Base-by-base conservation (phyloP, 2,329 filamentous ascomycete genomes). In the Fusarium verrucosum region DNA sequence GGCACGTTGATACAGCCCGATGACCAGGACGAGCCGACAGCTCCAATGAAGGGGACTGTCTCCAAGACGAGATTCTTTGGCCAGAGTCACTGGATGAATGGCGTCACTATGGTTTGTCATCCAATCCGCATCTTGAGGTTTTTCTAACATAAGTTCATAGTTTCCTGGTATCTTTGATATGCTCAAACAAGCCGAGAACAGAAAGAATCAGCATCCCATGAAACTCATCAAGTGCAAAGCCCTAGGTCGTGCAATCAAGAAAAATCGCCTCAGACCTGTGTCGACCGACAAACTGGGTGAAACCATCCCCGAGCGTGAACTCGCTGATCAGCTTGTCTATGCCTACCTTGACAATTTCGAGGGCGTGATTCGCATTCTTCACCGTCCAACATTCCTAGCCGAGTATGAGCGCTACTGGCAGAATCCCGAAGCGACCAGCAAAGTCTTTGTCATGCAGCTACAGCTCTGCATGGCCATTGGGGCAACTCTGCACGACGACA, bases 291-390 rank as follows among this genome's bases (percentile, higher is more conserved):
- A 78, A 14, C 70, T 81, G 4, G 80, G 82, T 14, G 70, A 74
- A 33, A 72, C 75, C 5, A 75, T 82, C 9, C 80, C 81, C 0
- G 36, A 72, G 1, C 73, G 75, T 11, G 72, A 73, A 0, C 58
- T 85, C 1, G 80, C 82, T 0, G 84, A 87, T 56, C 72, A 79
- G 47, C 78, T 88, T 2, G 75, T 87, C 16, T 77, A 82, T 10
- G 73, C 77, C 26, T 88, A 88, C 74, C 74, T 89, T 17, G 77
- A 83, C 43, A 83, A 82, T 1, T 81, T 85, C 37, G 86, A 89
- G 66, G 82, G 83, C 2, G 81, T 84, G 16, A 80, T 85, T 60
- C 81, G 87, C 4, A 79, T 89, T 22, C 56, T 89, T 10, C 83
- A 89, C 69, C 71, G 85, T 1, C 86, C 86, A 0, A 82, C 81